Evolutionary conservation across 2,329 filamentous ascomycete genomes (phyloP).

Genomic region (Alternaria viburni): DNA sequence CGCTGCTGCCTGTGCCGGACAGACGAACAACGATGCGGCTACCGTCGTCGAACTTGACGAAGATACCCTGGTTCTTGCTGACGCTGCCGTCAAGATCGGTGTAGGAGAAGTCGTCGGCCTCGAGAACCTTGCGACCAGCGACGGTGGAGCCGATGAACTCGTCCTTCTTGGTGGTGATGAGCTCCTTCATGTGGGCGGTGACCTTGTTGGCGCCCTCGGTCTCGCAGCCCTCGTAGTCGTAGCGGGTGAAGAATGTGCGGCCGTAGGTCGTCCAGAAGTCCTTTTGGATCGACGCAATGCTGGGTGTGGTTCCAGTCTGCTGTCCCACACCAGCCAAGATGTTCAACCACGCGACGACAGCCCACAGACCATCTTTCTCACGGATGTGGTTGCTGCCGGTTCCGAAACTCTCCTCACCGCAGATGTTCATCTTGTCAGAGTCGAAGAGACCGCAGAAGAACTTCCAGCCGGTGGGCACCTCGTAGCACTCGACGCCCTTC

Average conservation of each 20-base stretch:
- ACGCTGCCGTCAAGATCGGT: slow-evolving; percentile 98
- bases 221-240: slow-evolving; percentile 97
- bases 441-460: slow-evolving; percentile 97
- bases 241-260: slow-evolving; percentile 98
- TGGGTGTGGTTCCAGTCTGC: slow-evolving; percentile 79
- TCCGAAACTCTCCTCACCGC: slow-evolving; percentile 97
- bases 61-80: slow-evolving; percentile 94
- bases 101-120: slow-evolving; percentile 97
- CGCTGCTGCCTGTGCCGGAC: slow-evolving; percentile 92
- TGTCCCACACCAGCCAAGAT: slow-evolving; percentile 95
- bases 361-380: slow-evolving; percentile 99
- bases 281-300: slow-evolving; percentile 93
- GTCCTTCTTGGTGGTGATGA: slow-evolving; percentile 71
- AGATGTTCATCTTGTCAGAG: slow-evolving; percentile 99
- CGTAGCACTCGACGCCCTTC: slow-evolving; percentile 89
- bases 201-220: slow-evolving; percentile 90
- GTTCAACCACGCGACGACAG: slow-evolving; percentile 96
- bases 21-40: slow-evolving; percentile 94
- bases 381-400: slow-evolving; percentile 98
- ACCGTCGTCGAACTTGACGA: slow-evolving; percentile 90
- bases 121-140: slow-evolving; percentile 79
- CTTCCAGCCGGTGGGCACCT: slow-evolving; percentile 99
- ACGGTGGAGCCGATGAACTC: slow-evolving; percentile 87
- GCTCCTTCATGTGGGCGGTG: slow-evolving; percentile 76
- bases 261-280: slow-evolving; percentile 98